phyloP scores from a whole-genome alignment of 352 stramenopile species.

The Pilasporangium apinafurcum region DNA sequence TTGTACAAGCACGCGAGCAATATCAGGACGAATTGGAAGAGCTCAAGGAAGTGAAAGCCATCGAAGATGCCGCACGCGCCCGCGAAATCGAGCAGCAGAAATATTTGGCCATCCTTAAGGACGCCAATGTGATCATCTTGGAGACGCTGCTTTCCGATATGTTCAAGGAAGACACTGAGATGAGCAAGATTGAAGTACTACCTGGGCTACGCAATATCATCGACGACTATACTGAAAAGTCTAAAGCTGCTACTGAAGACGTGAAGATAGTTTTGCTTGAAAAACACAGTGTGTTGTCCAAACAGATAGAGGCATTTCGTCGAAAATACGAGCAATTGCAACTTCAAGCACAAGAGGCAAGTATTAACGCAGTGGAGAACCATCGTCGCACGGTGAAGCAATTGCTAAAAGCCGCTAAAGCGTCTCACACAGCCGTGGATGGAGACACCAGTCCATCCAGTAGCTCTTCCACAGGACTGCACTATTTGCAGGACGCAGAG shows the following conservation, averaged over 20 bases:
- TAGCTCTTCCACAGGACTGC: constrained; percentile 33
- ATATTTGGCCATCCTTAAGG: constrained; percentile 73
- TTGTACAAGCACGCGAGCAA: constrained; percentile 78
- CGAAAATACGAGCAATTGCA: constrained; percentile 60
- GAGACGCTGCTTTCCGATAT: constrained; percentile 89
- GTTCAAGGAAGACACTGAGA: constrained; percentile 91
- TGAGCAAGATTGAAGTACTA: constrained; percentile 88
- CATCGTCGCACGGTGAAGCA: constrained; percentile 78
- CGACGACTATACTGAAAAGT: constrained; percentile 86
- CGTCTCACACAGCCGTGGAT: constrained; percentile 14
- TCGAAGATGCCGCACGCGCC: constrained; percentile 69
- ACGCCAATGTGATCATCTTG: constrained; percentile 85
- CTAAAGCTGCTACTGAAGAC: constrained; percentile 75
- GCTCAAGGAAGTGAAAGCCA: constrained; percentile 80
- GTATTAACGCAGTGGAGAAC: constrained; percentile 70
- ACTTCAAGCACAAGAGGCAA: constrained; percentile 59
- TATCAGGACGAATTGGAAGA: constrained; percentile 88
- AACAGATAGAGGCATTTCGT: constrained; percentile 55
- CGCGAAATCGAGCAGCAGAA: constrained; percentile 73
- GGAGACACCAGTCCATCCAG: constrained; percentile 24
- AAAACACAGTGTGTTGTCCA: constrained; percentile 46
- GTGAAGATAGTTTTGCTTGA: constrained; percentile 77
- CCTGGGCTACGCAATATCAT: constrained; percentile 86
- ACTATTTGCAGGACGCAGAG: constrained; percentile 82
- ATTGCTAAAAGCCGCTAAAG: constrained; percentile 49